Evolutionary conservation across 768 basidiomycete genomes (phyloP).

Genomic region (Cystobasidium onofrii): DNA sequence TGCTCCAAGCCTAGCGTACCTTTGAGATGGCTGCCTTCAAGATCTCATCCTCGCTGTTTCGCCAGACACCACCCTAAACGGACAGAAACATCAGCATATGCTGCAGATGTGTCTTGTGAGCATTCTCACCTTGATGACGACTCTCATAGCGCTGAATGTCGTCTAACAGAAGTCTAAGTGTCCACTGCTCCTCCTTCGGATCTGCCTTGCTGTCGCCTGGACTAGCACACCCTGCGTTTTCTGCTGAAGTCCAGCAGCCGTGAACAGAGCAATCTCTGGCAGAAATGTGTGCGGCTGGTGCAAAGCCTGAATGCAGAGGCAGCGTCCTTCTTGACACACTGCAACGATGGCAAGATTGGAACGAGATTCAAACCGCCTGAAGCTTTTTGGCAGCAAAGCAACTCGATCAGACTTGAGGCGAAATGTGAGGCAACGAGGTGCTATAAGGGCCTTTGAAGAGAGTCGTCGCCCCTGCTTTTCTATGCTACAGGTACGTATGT

Average conservation of each 20-base stretch:
- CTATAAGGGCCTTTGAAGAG: too few species aligned
- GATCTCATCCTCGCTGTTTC: constrained; percentile 95
- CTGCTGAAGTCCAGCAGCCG: too few species aligned
- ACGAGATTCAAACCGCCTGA: background rate
- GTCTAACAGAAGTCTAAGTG: background rate
- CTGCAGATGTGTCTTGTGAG: background rate
- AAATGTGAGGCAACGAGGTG: too few species aligned
- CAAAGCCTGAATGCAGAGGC: too few species aligned
- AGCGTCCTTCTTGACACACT: too few species aligned
- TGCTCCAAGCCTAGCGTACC: constrained; percentile 40
- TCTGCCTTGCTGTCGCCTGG: background rate
- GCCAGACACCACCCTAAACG: constrained; percentile 43
- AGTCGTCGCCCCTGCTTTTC: too few species aligned
- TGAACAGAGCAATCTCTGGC: too few species aligned
- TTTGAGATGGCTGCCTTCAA: constrained; percentile 86
- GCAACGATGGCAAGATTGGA: background rate
- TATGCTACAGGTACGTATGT: too few species aligned
- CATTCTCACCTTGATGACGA: constrained; percentile 38
- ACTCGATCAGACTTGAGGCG: too few species aligned
- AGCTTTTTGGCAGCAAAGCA: too few species aligned
- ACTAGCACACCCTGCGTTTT: background rate
- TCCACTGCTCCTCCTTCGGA: background rate
- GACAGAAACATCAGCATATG: background rate
- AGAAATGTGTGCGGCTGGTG: too few species aligned
- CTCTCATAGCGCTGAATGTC: constrained; percentile 25